Conservation (phyloP, 2,329 filamentous ascomycete genomes). For the Xylaria sp. region DNA sequence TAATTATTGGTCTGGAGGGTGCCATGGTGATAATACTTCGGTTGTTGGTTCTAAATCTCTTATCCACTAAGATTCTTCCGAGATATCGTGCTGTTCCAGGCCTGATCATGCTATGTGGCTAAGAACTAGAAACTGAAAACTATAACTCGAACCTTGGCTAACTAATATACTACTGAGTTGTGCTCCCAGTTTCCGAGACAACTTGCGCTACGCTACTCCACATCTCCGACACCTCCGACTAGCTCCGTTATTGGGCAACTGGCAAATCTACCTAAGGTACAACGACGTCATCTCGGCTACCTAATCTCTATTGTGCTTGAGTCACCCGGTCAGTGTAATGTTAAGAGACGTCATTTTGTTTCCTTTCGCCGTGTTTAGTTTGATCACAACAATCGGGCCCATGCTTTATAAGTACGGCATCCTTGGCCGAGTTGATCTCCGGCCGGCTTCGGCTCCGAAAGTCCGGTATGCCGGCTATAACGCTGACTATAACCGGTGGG, state of each 20-base stretch:
- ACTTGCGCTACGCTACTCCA: not conserved
- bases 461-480: not conserved
- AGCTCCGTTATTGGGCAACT: not conserved
- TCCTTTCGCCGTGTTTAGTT: not conserved
- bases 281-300: not conserved
- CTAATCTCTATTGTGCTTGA: not conserved
- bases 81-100: not conserved
- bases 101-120: not conserved
- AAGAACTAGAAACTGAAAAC: not conserved
- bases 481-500: too few relatives aligned
- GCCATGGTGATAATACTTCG: not conserved
- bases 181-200: not conserved
- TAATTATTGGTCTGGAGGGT: constrained; percentile 32
- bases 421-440: not conserved
- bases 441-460: constrained; percentile 1
- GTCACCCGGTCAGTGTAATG: not conserved
- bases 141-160: too few relatives aligned
- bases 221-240: constrained; percentile 12
- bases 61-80: not conserved
- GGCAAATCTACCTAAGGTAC: not conserved
- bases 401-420: not conserved
- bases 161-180: not conserved
- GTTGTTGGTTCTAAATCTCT: not conserved
- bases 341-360: not conserved
- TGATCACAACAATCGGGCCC: not conserved